Evolutionary conservation across 306 rosid genomes (phyloP).

Genomic region (Lupinus albus): DNA sequence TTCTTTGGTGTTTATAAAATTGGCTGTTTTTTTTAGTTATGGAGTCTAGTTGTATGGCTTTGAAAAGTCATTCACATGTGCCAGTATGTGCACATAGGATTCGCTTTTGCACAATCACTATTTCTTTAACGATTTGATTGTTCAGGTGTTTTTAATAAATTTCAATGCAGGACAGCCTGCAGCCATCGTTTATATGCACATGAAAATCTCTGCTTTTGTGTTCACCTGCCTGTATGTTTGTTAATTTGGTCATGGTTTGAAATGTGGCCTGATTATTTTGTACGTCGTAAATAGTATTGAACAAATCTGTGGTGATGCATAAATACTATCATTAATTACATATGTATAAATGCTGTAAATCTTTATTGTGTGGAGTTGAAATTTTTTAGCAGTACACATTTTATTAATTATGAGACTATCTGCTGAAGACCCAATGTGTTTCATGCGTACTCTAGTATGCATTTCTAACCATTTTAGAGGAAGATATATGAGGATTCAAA

Average conservation of each 20-base stretch:
- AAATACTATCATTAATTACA: slow-evolving; percentile 14
- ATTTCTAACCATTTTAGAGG: slow-evolving; percentile 33
- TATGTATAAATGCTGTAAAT: slow-evolving; percentile 5
- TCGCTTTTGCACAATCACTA: not conserved
- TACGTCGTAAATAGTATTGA: not conserved
- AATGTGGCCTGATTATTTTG: not conserved
- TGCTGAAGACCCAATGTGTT: slow-evolving; percentile 26
- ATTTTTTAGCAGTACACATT: slow-evolving; percentile 4
- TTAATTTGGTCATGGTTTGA: not conserved
- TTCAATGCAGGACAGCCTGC: slow-evolving; percentile 21
- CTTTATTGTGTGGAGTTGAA: not conserved
- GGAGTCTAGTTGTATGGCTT: not conserved
- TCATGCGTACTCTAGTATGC: not conserved
- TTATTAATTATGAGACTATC: slow-evolving; percentile 3
- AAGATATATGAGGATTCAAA: slow-evolving; percentile 12
- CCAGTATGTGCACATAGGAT: not conserved
- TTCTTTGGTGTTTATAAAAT: slow-evolving; percentile 37
- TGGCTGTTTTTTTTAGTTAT: slow-evolving; percentile 31
- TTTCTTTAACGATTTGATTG: not conserved
- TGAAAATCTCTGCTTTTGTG: not conserved
- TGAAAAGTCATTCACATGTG: too few species aligned
- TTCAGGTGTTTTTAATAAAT: slow-evolving; percentile 15
- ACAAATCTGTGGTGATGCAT: slow-evolving; percentile 8
- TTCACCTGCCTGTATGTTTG: not conserved
- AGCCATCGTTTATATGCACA: slow-evolving; percentile 19